Base-by-base conservation (phyloP, 2,329 filamentous ascomycete species). In the Apiospora sp. region DNA sequence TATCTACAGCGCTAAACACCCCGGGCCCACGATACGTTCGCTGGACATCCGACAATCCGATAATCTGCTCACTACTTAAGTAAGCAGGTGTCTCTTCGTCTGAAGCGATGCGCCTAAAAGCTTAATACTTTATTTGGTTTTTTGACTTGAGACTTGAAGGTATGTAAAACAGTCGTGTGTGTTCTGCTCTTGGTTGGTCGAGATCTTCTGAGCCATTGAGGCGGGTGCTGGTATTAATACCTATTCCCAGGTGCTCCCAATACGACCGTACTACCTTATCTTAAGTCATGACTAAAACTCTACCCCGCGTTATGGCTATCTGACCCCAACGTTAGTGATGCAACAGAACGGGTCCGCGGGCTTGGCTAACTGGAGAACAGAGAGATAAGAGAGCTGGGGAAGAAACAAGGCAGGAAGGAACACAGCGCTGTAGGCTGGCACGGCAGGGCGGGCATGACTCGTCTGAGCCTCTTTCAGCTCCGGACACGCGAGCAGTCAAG, bases 231-330 rank as follows among this genome's bases (percentile, higher is more conserved):
- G 24, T 51, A 24, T 14, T 41, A 1, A 41, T 41, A 41, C 37
- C 10, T 41, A 41, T 41, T 8, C 37, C 37, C 37, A 41, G 37
- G 37, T 41, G 46, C 46, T 22, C 37, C 7, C 22, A 49, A 49
- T 49, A 49, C 46, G 46, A 10, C 43, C 24, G 24, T 30, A 22
- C 27, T 49, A 41, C 58, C 8, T 41, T 41, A 41, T 41, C 58
- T 41, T 64, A n/a, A 24, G 34, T 37, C 30, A 64, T 64, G 58
- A 64, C 58, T 64, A 64, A 64, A 41, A 49, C 19, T 6, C 12
- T 64, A 64, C 58, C 58, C 58, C 58, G 58, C 58, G 58, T 64
- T 64, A n/a, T 64, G 58, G 34, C 34, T 64, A 64, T 64, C 58
- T 64, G 10, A 37, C 58, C 58, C 58, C 58, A 64, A 64, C 13